Evolutionary conservation across 106 monocot species (phyloP).

Genomic region (Dendrobium nobile): DNA sequence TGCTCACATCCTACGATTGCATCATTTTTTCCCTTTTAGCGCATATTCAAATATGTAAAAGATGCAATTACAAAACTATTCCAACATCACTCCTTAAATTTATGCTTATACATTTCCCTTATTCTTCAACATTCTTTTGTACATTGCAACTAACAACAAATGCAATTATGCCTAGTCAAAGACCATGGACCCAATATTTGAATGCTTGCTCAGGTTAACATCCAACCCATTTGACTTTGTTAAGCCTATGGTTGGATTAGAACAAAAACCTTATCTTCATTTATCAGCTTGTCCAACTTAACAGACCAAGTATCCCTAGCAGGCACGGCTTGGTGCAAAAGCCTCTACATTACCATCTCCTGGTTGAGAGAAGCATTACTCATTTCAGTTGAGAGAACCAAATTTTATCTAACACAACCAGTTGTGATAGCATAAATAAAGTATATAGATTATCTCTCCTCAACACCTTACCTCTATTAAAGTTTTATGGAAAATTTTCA

Average conservation of each 20-base stretch:
- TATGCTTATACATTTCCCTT: not conserved
- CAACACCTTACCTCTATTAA: not conserved
- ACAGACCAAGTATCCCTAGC: not conserved
- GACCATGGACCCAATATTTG: not conserved
- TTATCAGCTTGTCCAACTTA: not conserved
- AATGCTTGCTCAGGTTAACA: not conserved
- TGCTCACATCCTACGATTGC: too few relatives aligned
- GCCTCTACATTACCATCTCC: not conserved
- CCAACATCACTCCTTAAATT: not conserved
- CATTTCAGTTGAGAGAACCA: not conserved
- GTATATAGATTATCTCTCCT: not conserved
- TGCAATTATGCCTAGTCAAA: not conserved
- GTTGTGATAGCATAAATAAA: not conserved
- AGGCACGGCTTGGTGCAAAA: not conserved
- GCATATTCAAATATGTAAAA: too few relatives aligned
- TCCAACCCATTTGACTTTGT: not conserved
- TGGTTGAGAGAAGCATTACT: not conserved
- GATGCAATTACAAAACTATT: not conserved
- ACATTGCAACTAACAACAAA: not conserved
- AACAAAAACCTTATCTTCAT: not conserved
- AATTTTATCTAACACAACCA: not conserved
- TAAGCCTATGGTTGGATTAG: not conserved
- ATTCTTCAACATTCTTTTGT: not conserved
- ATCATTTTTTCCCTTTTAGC: not conserved
- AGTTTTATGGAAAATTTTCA: not conserved